Conservation (phyloP, 495 filamentous ascomycete genomes). For the Barbatosphaeria neglecta region DNA sequence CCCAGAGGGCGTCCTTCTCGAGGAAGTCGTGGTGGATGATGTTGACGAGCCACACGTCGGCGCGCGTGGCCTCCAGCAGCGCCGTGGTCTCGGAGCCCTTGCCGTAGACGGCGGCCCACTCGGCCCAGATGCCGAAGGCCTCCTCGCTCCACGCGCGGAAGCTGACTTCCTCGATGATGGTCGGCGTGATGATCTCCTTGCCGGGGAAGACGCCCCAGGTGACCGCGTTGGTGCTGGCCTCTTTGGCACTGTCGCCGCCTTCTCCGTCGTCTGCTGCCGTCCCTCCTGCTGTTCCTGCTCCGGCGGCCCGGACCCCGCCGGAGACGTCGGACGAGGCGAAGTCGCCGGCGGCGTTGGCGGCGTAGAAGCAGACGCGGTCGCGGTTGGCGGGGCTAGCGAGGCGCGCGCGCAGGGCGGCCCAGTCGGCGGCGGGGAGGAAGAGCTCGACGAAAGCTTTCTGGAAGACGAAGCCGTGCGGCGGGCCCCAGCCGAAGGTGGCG, state of each 20-base stretch:
- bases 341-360: constrained; percentile 57
- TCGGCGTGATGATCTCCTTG: constrained; percentile 94
- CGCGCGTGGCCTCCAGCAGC: constrained; percentile 52
- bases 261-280: neutral
- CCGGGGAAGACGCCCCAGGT: constrained; percentile 95
- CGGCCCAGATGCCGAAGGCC: constrained; percentile 87
- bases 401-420: constrained; percentile 48
- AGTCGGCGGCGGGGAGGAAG: constrained; percentile 66
- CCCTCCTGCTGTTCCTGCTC: constrained; percentile 4
- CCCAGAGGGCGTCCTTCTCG: constrained; percentile 54
- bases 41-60: constrained; percentile 77
- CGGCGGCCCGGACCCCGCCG: constrained; percentile 7
- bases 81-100: constrained; percentile 50
- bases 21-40: constrained; percentile 79
- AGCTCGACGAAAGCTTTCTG: constrained; percentile 98
- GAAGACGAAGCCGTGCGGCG: constrained; percentile 85
- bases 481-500: constrained; percentile 87
- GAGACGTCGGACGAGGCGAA: constrained; percentile 53
- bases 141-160: constrained; percentile 94
- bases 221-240: constrained; percentile 72
- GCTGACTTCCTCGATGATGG: constrained; percentile 92
- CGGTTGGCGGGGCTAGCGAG: constrained; percentile 43
- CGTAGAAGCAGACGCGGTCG: constrained; percentile 72
- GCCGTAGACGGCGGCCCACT: constrained; percentile 82
- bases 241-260: constrained; percentile 21